phyloP scores from a whole-genome alignment of 805 yeast genomes.

The Lachancea cidri region DNA sequence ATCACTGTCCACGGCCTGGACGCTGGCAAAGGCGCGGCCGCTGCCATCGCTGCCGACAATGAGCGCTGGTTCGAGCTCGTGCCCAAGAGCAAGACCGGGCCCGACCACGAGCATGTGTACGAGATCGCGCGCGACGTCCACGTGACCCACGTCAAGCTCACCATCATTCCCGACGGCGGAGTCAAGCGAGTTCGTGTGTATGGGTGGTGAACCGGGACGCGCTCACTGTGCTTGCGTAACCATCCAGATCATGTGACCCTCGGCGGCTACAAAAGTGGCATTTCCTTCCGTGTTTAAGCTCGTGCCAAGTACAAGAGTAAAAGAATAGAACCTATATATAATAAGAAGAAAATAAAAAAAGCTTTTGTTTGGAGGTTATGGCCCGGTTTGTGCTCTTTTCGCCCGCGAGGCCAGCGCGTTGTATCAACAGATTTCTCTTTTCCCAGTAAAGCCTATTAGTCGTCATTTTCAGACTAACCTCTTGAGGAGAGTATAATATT shows the following conservation, averaged over 20 bases:
- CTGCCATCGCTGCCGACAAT: constrained; percentile 39
- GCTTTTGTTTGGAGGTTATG: too few species aligned
- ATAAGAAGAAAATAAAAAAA: too few species aligned
- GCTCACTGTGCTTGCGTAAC: neutral
- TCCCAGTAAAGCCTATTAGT: too few species aligned
- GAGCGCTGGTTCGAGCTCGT: constrained; percentile 62
- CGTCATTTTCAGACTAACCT: too few species aligned
- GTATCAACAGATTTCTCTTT: too few species aligned
- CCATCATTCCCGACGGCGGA: constrained; percentile 96
- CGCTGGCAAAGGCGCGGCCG: constrained; percentile 29
- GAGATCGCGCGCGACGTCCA: constrained; percentile 30
- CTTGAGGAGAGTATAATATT: too few species aligned
- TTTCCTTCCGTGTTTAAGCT: too few species aligned
- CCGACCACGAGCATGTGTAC: constrained; percentile 74
- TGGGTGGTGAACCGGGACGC: constrained; percentile 38
- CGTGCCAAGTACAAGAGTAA: too few species aligned
- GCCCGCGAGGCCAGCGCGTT: too few species aligned
- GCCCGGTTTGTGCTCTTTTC: too few species aligned
- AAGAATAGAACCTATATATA: too few species aligned
- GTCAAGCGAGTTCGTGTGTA: constrained; percentile 83
- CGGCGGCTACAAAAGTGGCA: neutral
- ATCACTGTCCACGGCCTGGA: constrained; percentile 61
- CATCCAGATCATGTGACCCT: too few species aligned
- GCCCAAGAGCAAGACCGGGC: constrained; percentile 65
- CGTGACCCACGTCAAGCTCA: constrained; percentile 67